phyloP scores from a whole-genome alignment of 495 filamentous ascomycete genomes.

The Staphylotrichum tortipilum region DNA sequence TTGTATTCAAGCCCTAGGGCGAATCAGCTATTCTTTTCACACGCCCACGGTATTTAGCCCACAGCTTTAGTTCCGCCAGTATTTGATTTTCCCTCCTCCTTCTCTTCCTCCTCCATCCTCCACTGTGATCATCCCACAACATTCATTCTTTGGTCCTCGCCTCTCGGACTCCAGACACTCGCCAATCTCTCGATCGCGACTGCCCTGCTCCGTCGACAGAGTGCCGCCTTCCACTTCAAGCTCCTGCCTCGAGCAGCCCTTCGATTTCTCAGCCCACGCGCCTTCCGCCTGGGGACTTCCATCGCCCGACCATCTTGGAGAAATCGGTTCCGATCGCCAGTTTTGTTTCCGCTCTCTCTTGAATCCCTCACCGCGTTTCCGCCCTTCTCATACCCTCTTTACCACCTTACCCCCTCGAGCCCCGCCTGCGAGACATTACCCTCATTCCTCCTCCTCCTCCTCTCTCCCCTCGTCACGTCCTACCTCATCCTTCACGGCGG shows the following conservation, averaged over 20 bases:
- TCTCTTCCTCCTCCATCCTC: background rate
- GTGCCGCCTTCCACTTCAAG: background rate
- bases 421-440: conserved; percentile 2
- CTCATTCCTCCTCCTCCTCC: conserved; percentile 3
- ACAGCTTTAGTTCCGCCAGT: too few relatives aligned
- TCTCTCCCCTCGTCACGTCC: conserved; percentile 12
- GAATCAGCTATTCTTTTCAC: too few relatives aligned
- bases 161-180: background rate
- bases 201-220: background rate
- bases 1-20: too few relatives aligned
- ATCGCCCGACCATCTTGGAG: background rate
- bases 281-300: conserved; percentile 5
- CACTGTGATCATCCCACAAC: too few relatives aligned
- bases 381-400: conserved; percentile 3
- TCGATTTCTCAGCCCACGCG: background rate
- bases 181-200: background rate
- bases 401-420: background rate
- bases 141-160: too few relatives aligned
- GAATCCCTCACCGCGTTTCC: background rate
- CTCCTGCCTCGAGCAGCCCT: conserved; percentile 6
- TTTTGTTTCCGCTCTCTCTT: conserved; percentile 5
- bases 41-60: too few relatives aligned
- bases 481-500: background rate
- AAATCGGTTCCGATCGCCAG: background rate
- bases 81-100: background rate